These are phyloP conservation scores for Phytophthora fragariae DNA, from an alignment of 352 stramenopile species.

Conservation along the genomic window DNA sequence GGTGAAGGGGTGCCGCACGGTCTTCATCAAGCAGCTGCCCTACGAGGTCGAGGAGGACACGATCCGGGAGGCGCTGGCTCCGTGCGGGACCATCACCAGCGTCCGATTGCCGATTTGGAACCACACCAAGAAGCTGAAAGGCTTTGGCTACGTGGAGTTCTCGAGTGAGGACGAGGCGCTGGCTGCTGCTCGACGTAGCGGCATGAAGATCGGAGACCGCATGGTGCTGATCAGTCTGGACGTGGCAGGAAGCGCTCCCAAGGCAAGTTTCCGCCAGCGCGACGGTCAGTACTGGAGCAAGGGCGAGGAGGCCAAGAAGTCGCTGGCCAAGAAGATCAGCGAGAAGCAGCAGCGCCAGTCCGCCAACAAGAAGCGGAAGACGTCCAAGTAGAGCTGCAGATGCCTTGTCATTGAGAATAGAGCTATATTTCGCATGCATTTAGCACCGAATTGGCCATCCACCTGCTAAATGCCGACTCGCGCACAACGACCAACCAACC, in stretches of 20 bases:
- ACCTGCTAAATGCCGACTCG: not conserved
- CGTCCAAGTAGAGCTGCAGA: constrained; percentile 26
- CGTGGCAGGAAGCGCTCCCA: constrained; percentile 84
- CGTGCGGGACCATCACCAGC: constrained; percentile 91
- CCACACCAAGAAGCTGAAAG: constrained; percentile 95
- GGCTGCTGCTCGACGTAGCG: constrained; percentile 73
- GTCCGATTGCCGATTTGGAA: constrained; percentile 95
- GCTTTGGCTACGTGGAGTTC: constrained; percentile 96
- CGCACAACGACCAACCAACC: not conserved
- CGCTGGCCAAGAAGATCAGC: constrained; percentile 76
- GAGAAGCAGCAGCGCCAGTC: constrained; percentile 68
- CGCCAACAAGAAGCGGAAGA: constrained; percentile 62
- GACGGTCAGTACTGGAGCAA: constrained; percentile 92
- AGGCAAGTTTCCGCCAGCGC: constrained; percentile 90
- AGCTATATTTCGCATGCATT: constrained; percentile 33
- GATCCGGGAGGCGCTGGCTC: constrained; percentile 85
- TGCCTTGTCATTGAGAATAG: constrained; percentile 31
- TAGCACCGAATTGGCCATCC: not conserved
- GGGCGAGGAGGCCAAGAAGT: constrained; percentile 86
- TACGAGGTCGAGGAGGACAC: constrained; percentile 92
- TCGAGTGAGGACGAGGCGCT: constrained; percentile 79
- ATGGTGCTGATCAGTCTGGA: constrained; percentile 95
- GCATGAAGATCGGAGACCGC: constrained; percentile 89
- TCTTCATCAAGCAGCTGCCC: constrained; percentile 96
- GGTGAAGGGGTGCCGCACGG: constrained; percentile 88